Conservation (phyloP, 441 rosid genomes). For the Pelargonium cotyledonis region DNA sequence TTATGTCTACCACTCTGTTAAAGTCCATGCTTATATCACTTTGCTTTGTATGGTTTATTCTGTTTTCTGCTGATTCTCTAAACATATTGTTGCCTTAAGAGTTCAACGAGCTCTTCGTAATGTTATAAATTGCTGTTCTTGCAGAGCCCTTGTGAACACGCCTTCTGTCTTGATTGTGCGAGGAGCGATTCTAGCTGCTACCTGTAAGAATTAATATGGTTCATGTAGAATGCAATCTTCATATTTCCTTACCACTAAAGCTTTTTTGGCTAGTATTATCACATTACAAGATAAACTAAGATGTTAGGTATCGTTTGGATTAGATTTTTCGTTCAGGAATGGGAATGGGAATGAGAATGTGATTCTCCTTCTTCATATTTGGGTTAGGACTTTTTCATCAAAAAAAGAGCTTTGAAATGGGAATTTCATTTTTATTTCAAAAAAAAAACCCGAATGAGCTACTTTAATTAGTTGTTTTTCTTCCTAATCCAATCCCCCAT, state of each 20-base stretch:
- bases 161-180: constrained; percentile 90
- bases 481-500: no score
- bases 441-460: no score
- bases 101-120: constrained; percentile 1
- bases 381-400: no score
- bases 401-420: no score
- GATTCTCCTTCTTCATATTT: no score
- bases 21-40: not conserved
- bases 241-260: not conserved
- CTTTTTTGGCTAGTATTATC: not conserved
- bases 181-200: constrained; percentile 92
- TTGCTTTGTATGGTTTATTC: not conserved
- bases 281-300: not conserved
- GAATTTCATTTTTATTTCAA: no score
- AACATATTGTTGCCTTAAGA: not conserved
- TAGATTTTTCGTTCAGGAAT: no score
- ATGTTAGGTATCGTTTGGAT: not conserved
- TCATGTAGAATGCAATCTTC: not conserved
- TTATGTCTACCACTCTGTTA: not conserved
- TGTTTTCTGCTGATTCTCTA: not conserved
- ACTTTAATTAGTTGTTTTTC: no score
- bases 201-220: constrained; percentile 48
- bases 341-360: no score
- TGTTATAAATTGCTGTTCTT: constrained; percentile 20
- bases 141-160: constrained; percentile 96